These are phyloP conservation scores for Lepraria neglecta DNA, from an alignment of 495 filamentous ascomycete species.

Conservation along the genomic window DNA sequence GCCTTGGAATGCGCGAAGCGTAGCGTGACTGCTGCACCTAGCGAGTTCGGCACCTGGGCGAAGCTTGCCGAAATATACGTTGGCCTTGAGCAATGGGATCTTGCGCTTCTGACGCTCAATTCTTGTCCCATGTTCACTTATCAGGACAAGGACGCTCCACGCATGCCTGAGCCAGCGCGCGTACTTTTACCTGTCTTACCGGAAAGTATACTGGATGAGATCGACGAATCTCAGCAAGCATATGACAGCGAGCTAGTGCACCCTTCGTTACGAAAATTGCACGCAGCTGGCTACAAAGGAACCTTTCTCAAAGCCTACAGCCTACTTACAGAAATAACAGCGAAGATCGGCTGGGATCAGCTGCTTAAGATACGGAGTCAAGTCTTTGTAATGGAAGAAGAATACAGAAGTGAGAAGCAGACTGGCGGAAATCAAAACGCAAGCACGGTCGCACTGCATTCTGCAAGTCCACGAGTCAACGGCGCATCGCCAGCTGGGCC, in stretches of 20 bases:
- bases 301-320: slow-evolving; percentile 94
- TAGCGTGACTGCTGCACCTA: slow-evolving; percentile 87
- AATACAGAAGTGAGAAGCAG: slow-evolving; percentile 88
- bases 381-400: slow-evolving; percentile 99
- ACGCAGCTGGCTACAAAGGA: slow-evolving; percentile 81
- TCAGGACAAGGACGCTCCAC: slow-evolving; percentile 91
- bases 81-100: slow-evolving; percentile 84
- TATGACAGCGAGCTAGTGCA: slow-evolving; percentile 75
- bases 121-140: slow-evolving; percentile 99
- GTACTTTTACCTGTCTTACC: slow-evolving; percentile 79
- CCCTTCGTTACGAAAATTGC: slow-evolving; percentile 75
- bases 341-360: slow-evolving; percentile 96
- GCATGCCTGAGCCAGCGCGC: slow-evolving; percentile 84
- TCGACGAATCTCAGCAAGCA: slow-evolving; percentile 77
- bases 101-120: slow-evolving; percentile 90
- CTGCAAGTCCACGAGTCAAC: slow-evolving; percentile 56
- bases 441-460: slow-evolving; percentile 67
- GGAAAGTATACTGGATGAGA: slow-evolving; percentile 91
- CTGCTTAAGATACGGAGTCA: slow-evolving; percentile 86
- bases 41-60: slow-evolving; percentile 96
- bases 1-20: slow-evolving; percentile 90
- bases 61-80: slow-evolving; percentile 89
- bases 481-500: slow-evolving; percentile 39
- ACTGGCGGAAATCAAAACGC: slow-evolving; percentile 55
- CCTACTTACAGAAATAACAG: slow-evolving; percentile 86